A percentile compares a stretch with the other conserved stretches of the same genome.
These are phyloP conservation scores for Ogataea henricii DNA, from an alignment of 805 yeast genomes.

Conservation along the genomic window DNA sequence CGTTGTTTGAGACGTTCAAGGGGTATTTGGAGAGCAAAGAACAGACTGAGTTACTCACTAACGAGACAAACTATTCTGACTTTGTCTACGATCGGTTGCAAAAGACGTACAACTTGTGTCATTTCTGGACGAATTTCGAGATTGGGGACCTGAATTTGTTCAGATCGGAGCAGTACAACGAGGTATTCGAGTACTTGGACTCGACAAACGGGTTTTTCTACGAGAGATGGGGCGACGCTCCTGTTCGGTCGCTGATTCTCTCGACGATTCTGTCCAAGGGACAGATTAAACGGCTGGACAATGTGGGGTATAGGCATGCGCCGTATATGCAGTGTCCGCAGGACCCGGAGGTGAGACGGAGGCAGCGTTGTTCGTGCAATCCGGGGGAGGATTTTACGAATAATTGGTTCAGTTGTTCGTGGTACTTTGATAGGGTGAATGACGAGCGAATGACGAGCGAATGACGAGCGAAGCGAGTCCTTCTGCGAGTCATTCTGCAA, in stretches of 20 bases:
- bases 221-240: slow-evolving; percentile 94
- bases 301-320: slow-evolving; percentile 77
- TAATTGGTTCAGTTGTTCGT: slow-evolving; percentile 41
- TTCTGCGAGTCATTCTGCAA: neutral
- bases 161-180: slow-evolving; percentile 64
- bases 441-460: neutral
- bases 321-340: slow-evolving; percentile 83
- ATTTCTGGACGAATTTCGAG: slow-evolving; percentile 90
- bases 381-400: slow-evolving; percentile 71
- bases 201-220: slow-evolving; percentile 83
- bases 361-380: slow-evolving; percentile 70
- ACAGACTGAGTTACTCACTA: slow-evolving; percentile 40
- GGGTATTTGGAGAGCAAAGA: slow-evolving; percentile 38
- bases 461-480: neutral
- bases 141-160: slow-evolving; percentile 72
- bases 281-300: slow-evolving; percentile 71
- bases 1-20: slow-evolving; percentile 44
- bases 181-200: slow-evolving; percentile 70
- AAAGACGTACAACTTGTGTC: slow-evolving; percentile 70
- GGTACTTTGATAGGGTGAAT: slow-evolving; percentile 26
- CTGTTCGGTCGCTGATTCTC: slow-evolving; percentile 69
- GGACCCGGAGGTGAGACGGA: slow-evolving; percentile 51
- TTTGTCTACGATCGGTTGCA: slow-evolving; percentile 66
- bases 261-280: slow-evolving; percentile 69
- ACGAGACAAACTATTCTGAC: slow-evolving; percentile 44